Evolutionary conservation across 139 green algal species (phyloP).

Genomic region (Ulvella scutata): DNA sequence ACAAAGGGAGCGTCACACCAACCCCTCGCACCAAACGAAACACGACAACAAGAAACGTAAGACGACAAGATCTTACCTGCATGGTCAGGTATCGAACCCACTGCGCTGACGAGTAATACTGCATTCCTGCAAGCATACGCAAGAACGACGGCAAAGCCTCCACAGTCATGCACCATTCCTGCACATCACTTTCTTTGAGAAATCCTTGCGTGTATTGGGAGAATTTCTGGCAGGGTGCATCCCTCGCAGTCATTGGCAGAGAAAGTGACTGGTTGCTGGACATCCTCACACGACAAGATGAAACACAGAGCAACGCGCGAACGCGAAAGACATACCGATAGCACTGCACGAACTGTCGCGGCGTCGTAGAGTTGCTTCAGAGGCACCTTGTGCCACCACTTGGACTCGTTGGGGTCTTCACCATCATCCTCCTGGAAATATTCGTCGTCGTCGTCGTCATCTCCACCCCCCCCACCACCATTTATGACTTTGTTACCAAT

Average conservation of each 20-base stretch:
- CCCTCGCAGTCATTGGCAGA: too few species aligned
- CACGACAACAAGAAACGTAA: too few species aligned
- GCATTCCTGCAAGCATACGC: not conserved
- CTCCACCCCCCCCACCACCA: not conserved
- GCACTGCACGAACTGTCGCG: not conserved
- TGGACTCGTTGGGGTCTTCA: not conserved
- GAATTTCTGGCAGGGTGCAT: too few species aligned
- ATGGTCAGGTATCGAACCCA: not conserved
- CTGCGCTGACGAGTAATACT: constrained; percentile 1
- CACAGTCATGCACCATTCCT: not conserved
- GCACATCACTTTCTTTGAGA: too few species aligned
- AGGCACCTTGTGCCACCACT: not conserved
- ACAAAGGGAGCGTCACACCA: too few species aligned
- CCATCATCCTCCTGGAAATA: constrained; percentile 1
- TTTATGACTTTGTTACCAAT: not conserved
- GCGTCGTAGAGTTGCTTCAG: not conserved
- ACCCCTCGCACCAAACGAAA: too few species aligned
- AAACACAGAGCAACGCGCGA: not conserved
- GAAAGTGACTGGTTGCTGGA: too few species aligned
- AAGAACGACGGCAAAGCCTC: not conserved
- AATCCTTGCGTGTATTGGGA: too few species aligned
- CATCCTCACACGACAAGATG: too few species aligned
- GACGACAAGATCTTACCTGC: too few species aligned
- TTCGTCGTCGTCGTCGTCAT: not conserved
- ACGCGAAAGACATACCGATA: not conserved